Evolutionary conservation across 73 alveolate genomes (phyloP).

Genomic region (Paramecium biaurelia): DNA sequence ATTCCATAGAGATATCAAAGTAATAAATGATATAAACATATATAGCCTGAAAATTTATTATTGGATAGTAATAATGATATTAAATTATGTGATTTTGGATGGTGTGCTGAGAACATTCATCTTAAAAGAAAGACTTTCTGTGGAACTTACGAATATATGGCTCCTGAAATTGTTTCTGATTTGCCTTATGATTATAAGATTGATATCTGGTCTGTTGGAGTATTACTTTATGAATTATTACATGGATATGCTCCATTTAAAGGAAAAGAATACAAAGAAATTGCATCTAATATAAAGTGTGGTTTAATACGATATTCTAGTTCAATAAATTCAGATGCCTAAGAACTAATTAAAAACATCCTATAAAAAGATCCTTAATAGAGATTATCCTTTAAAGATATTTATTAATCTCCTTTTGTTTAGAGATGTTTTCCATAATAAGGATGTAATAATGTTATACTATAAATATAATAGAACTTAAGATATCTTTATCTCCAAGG

Average conservation of each 20-base stretch:
- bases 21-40: slow-evolving; percentile 31
- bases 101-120: slow-evolving; percentile 76
- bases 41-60: slow-evolving; percentile 80
- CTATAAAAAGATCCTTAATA: slow-evolving; percentile 69
- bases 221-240: slow-evolving; percentile 76
- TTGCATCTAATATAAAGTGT: slow-evolving; percentile 71
- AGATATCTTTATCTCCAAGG: slow-evolving; percentile 8
- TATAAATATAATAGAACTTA: background rate
- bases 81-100: slow-evolving; percentile 84
- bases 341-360: slow-evolving; percentile 70
- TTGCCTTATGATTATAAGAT: slow-evolving; percentile 75
- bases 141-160: slow-evolving; percentile 67
- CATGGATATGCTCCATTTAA: slow-evolving; percentile 88
- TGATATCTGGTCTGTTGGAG: slow-evolving; percentile 88
- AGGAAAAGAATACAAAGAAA: slow-evolving; percentile 74
- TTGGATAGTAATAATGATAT: slow-evolving; percentile 70
- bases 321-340: slow-evolving; percentile 66
- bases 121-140: slow-evolving; percentile 59
- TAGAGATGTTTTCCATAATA: background rate
- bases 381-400: slow-evolving; percentile 67
- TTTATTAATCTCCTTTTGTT: slow-evolving; percentile 12
- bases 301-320: slow-evolving; percentile 68
- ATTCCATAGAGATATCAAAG: slow-evolving; percentile 67
- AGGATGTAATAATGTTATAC: background rate
- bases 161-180: slow-evolving; percentile 80